Evolutionary conservation across 345 rosid species (phyloP).

Genomic region (Murraya paniculata): DNA sequence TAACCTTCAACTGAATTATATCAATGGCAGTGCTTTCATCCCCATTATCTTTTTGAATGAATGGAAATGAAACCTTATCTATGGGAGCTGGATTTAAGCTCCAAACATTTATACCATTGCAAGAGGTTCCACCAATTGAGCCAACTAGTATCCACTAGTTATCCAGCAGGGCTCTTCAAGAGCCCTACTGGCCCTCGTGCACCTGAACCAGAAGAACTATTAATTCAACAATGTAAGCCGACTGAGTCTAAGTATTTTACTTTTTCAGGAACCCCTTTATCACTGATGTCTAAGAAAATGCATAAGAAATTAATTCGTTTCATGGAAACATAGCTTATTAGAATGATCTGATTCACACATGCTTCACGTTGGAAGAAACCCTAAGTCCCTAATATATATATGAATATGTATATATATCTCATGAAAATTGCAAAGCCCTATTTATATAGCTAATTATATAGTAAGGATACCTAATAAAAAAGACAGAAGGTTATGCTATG

Average conservation of each 20-base stretch:
- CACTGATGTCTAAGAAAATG: background rate
- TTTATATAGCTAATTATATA: background rate
- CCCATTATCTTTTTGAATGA: too few species aligned
- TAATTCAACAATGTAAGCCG: too few species aligned
- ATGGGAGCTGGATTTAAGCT: too few species aligned
- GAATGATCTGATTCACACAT: background rate
- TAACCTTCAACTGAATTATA: too few species aligned
- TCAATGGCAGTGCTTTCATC: too few species aligned
- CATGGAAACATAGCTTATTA: background rate
- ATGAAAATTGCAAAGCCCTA: background rate
- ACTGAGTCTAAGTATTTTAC: background rate
- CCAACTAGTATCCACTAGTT: too few species aligned
- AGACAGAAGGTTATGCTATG: too few species aligned
- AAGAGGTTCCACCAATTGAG: too few species aligned
- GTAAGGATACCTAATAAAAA: too few species aligned
- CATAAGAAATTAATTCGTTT: background rate
- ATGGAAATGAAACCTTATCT: too few species aligned
- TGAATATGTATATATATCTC: accelerated
- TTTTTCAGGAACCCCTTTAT: background rate
- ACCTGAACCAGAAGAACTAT: background rate
- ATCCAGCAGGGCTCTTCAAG: background rate
- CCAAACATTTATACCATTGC: too few species aligned
- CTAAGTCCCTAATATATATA: background rate
- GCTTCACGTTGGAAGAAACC: background rate
- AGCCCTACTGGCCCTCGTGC: background rate